These are phyloP conservation scores for Kodamaea alishanica DNA, from an alignment of 1,139 yeast species.

Conservation along the genomic window DNA sequence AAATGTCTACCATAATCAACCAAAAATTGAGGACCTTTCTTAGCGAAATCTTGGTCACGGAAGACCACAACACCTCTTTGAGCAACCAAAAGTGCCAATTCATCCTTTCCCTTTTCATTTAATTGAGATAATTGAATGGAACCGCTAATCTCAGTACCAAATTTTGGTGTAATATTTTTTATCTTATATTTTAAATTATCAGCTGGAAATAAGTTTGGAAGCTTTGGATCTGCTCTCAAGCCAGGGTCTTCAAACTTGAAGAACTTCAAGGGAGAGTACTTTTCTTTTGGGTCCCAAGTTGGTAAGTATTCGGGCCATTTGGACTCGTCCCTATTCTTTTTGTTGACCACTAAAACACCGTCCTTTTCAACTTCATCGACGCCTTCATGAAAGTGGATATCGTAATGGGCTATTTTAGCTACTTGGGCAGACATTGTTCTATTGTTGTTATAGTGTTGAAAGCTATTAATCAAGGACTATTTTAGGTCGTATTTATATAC, in stretches of 20 bases:
- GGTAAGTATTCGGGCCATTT: constrained; percentile 41
- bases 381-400: constrained; percentile 40
- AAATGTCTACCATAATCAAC: constrained; percentile 30
- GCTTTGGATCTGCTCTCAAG: constrained; percentile 50
- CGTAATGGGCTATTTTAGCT: constrained; percentile 34
- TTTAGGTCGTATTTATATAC: neutral
- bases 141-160: constrained; percentile 38
- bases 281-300: constrained; percentile 43
- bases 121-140: constrained; percentile 27
- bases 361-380: constrained; percentile 37
- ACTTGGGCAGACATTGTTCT: constrained; percentile 6
- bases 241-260: constrained; percentile 53
- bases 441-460: neutral
- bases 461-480: neutral
- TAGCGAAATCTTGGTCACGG: constrained; percentile 36
- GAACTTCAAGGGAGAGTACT: constrained; percentile 32
- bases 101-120: constrained; percentile 30
- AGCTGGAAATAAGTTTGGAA: constrained; percentile 47
- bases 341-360: constrained; percentile 36
- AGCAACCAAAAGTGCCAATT: constrained; percentile 37
- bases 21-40: constrained; percentile 31
- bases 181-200: constrained; percentile 17
- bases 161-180: constrained; percentile 23
- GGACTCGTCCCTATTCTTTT: constrained; percentile 14
- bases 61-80: constrained; percentile 41